Conservation (phyloP, 495 filamentous ascomycete genomes). For the Penicillium longicatenatum region DNA sequence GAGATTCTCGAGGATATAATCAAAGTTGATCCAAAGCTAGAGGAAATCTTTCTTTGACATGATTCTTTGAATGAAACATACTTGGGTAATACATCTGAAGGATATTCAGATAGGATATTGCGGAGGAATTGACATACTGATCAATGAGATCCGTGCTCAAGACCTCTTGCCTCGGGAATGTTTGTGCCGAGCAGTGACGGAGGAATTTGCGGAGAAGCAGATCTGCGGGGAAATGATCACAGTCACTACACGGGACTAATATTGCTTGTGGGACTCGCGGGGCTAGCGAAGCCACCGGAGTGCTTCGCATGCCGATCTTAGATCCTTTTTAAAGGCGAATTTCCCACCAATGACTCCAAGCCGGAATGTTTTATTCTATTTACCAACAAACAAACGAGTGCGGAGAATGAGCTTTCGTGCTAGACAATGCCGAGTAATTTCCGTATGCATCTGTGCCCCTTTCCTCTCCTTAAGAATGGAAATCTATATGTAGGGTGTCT, state of each 20-base stretch:
- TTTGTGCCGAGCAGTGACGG: neutral
- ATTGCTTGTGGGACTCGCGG: neutral
- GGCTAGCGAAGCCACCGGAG: slow-evolving; percentile 11
- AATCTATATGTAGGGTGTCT: neutral
- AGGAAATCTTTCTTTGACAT: too few relatives aligned
- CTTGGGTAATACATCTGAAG: too few relatives aligned
- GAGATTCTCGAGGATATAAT: slow-evolving; percentile 1
- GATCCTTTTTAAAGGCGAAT: slow-evolving; percentile 4
- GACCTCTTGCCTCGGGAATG: neutral
- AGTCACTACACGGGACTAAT: neutral
- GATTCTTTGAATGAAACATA: too few relatives aligned
- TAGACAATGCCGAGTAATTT: neutral
- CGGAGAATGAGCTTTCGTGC: neutral
- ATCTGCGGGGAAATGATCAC: neutral
- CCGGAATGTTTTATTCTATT: neutral
- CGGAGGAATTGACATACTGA: neutral
- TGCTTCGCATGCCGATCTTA: slow-evolving; percentile 19
- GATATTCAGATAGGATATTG: too few relatives aligned
- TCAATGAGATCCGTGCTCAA: neutral
- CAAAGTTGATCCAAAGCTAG: neutral
- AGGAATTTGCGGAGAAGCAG: neutral
- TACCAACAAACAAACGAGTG: neutral
- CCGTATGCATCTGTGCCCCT: neutral
- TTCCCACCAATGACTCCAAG: slow-evolving; percentile 25
- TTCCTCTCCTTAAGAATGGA: neutral